phyloP scores from a whole-genome alignment of 1,139 yeast species.

The Saccharomyces hybrid region DNA sequence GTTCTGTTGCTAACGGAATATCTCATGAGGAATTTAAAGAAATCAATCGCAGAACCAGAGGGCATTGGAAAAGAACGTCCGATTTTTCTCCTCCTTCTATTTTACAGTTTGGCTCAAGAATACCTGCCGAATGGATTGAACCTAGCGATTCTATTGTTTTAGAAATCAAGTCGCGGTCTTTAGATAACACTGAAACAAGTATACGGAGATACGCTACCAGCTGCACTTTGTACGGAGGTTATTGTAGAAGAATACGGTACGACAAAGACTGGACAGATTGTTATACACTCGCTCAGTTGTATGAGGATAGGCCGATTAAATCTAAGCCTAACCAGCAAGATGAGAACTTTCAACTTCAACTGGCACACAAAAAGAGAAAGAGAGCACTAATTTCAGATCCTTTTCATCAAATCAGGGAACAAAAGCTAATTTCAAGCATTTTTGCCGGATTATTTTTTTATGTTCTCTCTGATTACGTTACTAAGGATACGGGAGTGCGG shows the following conservation, averaged over 20 bases:
- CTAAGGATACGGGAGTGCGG: slow-evolving; percentile 30
- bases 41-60: slow-evolving; percentile 51
- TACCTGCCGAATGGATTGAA: slow-evolving; percentile 70
- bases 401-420: background rate
- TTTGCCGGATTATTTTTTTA: slow-evolving; percentile 35
- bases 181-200: slow-evolving; percentile 41
- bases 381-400: background rate
- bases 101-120: slow-evolving; percentile 51
- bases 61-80: slow-evolving; percentile 50
- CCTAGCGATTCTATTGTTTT: slow-evolving; percentile 72
- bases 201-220: slow-evolving; percentile 52
- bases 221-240: slow-evolving; percentile 68
- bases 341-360: slow-evolving; percentile 17
- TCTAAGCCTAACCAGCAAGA: slow-evolving; percentile 6
- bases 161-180: slow-evolving; percentile 79
- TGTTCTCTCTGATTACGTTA: slow-evolving; percentile 40
- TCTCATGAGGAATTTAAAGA: slow-evolving; percentile 52
- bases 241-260: slow-evolving; percentile 58
- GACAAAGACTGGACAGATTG: slow-evolving; percentile 61
- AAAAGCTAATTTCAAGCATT: slow-evolving; percentile 15
- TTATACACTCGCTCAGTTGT: slow-evolving; percentile 34
- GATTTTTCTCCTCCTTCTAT: slow-evolving; percentile 35
- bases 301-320: background rate
- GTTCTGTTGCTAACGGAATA: slow-evolving; percentile 82
- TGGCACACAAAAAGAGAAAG: slow-evolving; percentile 15